Conservation (phyloP, 78 protist genomes). For the Cavenderia fasciculata region DNA sequence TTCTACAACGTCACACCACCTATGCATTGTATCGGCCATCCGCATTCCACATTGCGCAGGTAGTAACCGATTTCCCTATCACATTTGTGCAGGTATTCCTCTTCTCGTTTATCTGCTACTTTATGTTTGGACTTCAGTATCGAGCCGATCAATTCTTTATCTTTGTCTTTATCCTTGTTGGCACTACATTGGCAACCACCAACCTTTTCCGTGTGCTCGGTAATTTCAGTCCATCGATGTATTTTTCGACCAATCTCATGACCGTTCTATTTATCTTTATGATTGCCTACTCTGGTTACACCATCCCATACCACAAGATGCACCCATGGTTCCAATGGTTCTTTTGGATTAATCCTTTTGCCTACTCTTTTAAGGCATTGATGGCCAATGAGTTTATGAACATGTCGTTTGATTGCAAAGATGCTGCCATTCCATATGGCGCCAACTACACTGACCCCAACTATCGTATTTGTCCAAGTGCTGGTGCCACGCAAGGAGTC, state of each 20-base stretch:
- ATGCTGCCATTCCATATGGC: slow-evolving; percentile 45
- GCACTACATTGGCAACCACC: slow-evolving; percentile 20
- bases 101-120: slow-evolving; percentile 42
- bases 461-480: slow-evolving; percentile 26
- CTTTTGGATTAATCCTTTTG: slow-evolving; percentile 63
- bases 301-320: slow-evolving; percentile 49
- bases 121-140: slow-evolving; percentile 56
- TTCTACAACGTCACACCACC: slow-evolving; percentile 48
- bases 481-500: slow-evolving; percentile 27
- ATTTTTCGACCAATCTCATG: slow-evolving; percentile 33
- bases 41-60: slow-evolving; percentile 37
- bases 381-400: slow-evolving; percentile 62
- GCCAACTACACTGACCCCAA: background rate
- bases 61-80: slow-evolving; percentile 49
- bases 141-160: slow-evolving; percentile 66
- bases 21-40: slow-evolving; percentile 67
- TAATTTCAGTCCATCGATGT: slow-evolving; percentile 45
- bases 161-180: slow-evolving; percentile 7
- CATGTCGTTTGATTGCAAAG: background rate
- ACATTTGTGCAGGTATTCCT: slow-evolving; percentile 17
- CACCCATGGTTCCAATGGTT: slow-evolving; percentile 76
- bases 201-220: slow-evolving; percentile 48
- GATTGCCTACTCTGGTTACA: slow-evolving; percentile 58
- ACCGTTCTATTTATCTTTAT: slow-evolving; percentile 32
- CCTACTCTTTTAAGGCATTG: slow-evolving; percentile 46